Conservation (phyloP, 2,329 filamentous ascomycete genomes). For the Trichocomaceae sp. region DNA sequence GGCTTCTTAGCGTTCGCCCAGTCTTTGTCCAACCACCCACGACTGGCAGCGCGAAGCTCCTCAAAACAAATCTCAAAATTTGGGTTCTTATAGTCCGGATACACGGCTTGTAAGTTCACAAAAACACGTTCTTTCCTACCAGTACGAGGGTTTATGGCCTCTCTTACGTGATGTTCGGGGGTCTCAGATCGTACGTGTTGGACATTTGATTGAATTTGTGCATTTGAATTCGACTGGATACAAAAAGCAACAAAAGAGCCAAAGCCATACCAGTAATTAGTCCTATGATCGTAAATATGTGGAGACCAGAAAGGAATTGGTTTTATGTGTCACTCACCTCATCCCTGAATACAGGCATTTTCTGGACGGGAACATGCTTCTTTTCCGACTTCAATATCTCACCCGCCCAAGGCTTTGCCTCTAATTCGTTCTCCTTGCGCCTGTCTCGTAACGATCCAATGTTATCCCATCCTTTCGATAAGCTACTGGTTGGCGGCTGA, state of each 20-base stretch:
- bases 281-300: constrained; percentile 90
- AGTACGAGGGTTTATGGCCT: constrained; percentile 72
- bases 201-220: constrained; percentile 31
- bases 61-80: constrained; percentile 82
- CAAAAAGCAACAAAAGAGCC: constrained; percentile 39
- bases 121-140: constrained; percentile 81
- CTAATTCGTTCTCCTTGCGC: constrained; percentile 87
- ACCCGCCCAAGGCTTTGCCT: constrained; percentile 83
- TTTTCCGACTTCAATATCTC: constrained; percentile 84
- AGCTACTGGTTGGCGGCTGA: constrained; percentile 47
- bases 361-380: constrained; percentile 67
- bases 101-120: constrained; percentile 78
- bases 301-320: constrained; percentile 39
- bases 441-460: constrained; percentile 81
- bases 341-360: constrained; percentile 93
- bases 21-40: constrained; percentile 58
- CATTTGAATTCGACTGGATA: constrained; percentile 46
- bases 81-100: constrained; percentile 66
- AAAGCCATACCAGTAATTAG: constrained; percentile 64
- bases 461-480: constrained; percentile 76
- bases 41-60: constrained; percentile 72
- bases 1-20: constrained; percentile 47
- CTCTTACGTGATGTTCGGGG: constrained; percentile 69
- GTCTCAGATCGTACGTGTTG: constrained; percentile 45
- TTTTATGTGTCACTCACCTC: constrained; percentile 61